Evolutionary conservation across 371 early-diverging fungal species (phyloP).

Genomic region (Mortierella sp.): DNA sequence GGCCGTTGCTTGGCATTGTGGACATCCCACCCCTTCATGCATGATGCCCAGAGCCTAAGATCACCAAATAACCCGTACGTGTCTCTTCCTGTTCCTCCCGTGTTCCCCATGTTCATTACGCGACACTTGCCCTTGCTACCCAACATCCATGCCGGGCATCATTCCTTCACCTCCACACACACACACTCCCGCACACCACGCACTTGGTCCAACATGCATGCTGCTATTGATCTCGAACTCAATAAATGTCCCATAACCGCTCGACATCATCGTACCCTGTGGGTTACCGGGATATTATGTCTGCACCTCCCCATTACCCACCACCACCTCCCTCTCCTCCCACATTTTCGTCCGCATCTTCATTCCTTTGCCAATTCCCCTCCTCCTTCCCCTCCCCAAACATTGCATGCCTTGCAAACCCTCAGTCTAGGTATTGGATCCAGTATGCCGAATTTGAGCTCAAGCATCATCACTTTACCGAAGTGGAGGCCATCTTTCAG

Average conservation of each 20-base stretch:
- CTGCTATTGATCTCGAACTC: conserved; percentile 14
- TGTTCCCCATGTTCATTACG: too few species aligned
- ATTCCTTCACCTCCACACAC: too few species aligned
- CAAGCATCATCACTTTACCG: conserved; percentile 75
- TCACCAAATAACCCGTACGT: too few species aligned
- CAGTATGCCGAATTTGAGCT: conserved; percentile 87
- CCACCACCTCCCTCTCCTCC: not conserved
- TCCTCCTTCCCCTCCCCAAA: not conserved
- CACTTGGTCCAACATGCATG: conserved; percentile 6
- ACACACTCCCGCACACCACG: too few species aligned
- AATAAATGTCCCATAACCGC: conserved; percentile 32
- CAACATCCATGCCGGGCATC: too few species aligned
- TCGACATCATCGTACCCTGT: conserved; percentile 33
- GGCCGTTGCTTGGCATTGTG: too few species aligned
- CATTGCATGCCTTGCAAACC: not conserved
- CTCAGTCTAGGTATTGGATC: conserved; percentile 86
- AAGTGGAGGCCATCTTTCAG: conserved; percentile 88
- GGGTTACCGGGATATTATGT: conserved; percentile 22
- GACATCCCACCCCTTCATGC: too few species aligned
- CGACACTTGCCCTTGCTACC: too few species aligned
- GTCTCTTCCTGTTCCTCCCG: too few species aligned
- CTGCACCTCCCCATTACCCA: not conserved
- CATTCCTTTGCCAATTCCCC: conserved; percentile 5
- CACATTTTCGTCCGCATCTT: conserved; percentile 17
- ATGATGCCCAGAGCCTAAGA: too few species aligned